Evolutionary conservation across 2,329 filamentous ascomycete species (phyloP).

Genomic region (Pleomassaria siparia): DNA sequence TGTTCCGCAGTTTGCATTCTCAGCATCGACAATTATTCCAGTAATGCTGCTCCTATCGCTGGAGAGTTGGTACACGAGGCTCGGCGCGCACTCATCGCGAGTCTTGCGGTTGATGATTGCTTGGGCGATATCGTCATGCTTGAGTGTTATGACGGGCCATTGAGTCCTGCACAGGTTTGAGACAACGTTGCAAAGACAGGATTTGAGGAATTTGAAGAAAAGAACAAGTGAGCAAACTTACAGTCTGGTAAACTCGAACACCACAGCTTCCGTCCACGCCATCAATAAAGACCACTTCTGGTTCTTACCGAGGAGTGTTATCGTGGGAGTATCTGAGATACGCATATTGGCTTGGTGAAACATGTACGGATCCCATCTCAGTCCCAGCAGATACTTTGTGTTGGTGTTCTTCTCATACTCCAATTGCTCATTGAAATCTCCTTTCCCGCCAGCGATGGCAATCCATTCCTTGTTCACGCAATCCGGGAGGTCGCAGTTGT

Average conservation of each 20-base stretch:
- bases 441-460: constrained; percentile 54
- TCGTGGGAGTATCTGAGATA: constrained; percentile 46
- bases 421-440: constrained; percentile 54
- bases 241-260: constrained; percentile 55
- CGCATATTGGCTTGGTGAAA: constrained; percentile 64
- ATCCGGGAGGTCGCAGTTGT: constrained; percentile 58
- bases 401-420: constrained; percentile 54
- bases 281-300: constrained; percentile 54
- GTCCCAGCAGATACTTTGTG: constrained; percentile 55
- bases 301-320: constrained; percentile 50
- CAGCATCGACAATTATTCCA: constrained; percentile 47
- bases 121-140: constrained; percentile 55
- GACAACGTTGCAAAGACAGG: too few relatives aligned
- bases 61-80: constrained; percentile 48
- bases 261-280: constrained; percentile 57
- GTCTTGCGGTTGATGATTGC: constrained; percentile 54
- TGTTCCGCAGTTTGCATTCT: constrained; percentile 50
- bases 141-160: constrained; percentile 57
- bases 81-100: constrained; percentile 55
- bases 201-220: too few relatives aligned
- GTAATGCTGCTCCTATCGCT: constrained; percentile 47
- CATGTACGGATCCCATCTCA: constrained; percentile 52
- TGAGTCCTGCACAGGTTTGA: constrained; percentile 10
- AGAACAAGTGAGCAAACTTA: constrained; percentile 7
- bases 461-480: constrained; percentile 61